Evolutionary conservation across 371 early-diverging fungal species (phyloP), one percentile per base, ranked within the genome.

Genomic region (Apophysomyces variabilis): DNA sequence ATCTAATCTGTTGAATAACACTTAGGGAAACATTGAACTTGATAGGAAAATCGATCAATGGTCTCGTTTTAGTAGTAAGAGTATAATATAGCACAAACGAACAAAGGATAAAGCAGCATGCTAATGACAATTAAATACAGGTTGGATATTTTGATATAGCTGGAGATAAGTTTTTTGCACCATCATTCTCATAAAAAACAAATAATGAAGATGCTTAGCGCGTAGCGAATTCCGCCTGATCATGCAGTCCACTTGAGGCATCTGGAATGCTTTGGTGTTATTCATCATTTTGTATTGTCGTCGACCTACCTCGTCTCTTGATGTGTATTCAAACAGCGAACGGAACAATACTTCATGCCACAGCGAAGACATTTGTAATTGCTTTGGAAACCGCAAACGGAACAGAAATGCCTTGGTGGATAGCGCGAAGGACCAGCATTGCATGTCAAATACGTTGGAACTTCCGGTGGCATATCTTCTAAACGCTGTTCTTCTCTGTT

Each of bases 331-430:
- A 81, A 60, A 54, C 90, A 89, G 47, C 68, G 71, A 3, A 86
- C 80, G 38, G 84, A 86, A 47, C 90, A 89, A 63, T 88, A 89
- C 6, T 82, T 83, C 88, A 89, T 87, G 6, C 90, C 90, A 65
- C 90, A 89, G 36, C 79, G 79, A 38, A 78, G 65, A 50, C 90
- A 89, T 37, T 71, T 78, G 73, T 89, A 89, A 7, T 69, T 64
- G 56, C 88, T 87, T 36, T 73, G 73, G 71, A 82, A 90, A 11
- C 90, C 89, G 58, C 90, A 90, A 0, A 90, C 89, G 0, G 90
- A 84, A 60, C 90, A 90, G 67, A 90, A 88, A 36, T 87, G 81
- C 60, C 90, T 74, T 13, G 85, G 75, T 21, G 90, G 90, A 62
- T 86, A 87, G 57, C 66, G 61, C 8, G 89, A 87, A 0, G 88